These are phyloP conservation scores for Saturnispora ahearnii DNA, from an alignment of 805 yeast species.

Conservation along the genomic window DNA sequence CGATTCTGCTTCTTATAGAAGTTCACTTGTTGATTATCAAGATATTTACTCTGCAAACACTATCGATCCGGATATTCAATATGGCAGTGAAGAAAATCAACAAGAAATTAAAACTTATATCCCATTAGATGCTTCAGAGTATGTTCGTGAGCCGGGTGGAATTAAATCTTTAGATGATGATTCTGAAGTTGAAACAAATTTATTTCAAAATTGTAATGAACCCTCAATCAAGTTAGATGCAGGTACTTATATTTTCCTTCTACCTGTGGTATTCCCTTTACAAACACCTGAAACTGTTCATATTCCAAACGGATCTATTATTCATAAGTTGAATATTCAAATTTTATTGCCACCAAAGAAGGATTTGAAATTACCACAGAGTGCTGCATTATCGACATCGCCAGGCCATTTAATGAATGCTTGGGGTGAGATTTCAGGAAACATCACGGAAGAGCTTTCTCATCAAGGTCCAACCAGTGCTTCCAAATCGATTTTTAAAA, in stretches of 20 bases:
- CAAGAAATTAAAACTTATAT: conserved; percentile 21
- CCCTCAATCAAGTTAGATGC: conserved; percentile 33
- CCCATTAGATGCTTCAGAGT: conserved; percentile 19
- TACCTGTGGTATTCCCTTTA: conserved; percentile 55
- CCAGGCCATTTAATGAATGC: conserved; percentile 18
- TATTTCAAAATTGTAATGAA: conserved; percentile 12
- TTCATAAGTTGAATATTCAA: conserved; percentile 34
- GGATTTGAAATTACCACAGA: conserved; percentile 24
- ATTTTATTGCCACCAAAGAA: conserved; percentile 26
- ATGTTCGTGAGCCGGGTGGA: conserved; percentile 16
- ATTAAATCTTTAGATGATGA: conserved; percentile 4
- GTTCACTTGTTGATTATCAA: background rate
- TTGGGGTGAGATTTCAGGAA: background rate
- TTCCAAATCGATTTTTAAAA: conserved; percentile 18
- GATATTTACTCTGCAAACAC: conserved; percentile 8
- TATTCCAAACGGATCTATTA: conserved; percentile 41
- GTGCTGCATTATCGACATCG: conserved; percentile 29
- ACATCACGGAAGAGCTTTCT: background rate
- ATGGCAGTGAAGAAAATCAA: conserved; percentile 21
- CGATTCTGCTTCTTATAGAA: background rate
- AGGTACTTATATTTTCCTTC: conserved; percentile 60
- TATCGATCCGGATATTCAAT: conserved; percentile 11
- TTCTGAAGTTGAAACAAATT: conserved; percentile 9
- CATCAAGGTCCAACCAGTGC: background rate
- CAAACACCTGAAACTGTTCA: conserved; percentile 53